A percentile compares a stretch with the other conserved stretches of the same genome.
These are phyloP conservation scores for Aegilops speltoides DNA, from an alignment of 176 grass and related monocot species.

Conservation along the genomic window DNA sequence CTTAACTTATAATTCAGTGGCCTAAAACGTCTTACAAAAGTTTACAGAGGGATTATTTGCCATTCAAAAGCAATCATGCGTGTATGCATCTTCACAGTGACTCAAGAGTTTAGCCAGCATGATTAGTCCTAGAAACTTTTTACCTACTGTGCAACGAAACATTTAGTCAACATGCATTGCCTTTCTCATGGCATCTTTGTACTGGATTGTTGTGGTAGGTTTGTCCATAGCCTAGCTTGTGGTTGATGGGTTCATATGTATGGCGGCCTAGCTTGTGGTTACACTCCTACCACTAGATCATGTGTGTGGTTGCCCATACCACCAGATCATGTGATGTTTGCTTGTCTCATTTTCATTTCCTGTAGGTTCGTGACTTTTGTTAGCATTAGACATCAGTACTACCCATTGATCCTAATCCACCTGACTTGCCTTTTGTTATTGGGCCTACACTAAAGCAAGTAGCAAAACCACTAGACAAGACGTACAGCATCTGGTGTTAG, in stretches of 20 bases:
- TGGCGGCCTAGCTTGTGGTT: conserved; percentile 1
- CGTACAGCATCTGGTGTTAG: conserved; percentile 30
- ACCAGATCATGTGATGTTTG: conserved; percentile 16
- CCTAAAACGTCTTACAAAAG: too few species aligned
- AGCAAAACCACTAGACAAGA: conserved; percentile 47
- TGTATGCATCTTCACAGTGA: not conserved
- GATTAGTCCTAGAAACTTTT: not conserved
- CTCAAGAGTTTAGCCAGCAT: not conserved
- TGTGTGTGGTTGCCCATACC: conserved; percentile 14
- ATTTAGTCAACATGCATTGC: conserved; percentile 6
- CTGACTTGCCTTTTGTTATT: conserved; percentile 41
- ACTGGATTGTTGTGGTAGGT: not conserved
- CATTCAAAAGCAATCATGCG: not conserved
- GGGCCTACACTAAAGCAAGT: conserved; percentile 45
- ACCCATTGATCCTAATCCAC: conserved; percentile 48
- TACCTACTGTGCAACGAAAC: not conserved
- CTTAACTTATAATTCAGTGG: too few species aligned
- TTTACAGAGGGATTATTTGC: not conserved
- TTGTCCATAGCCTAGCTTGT: conserved; percentile 10
- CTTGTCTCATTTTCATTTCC: conserved; percentile 18
- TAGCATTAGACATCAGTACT: conserved; percentile 36
- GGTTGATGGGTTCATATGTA: not conserved
- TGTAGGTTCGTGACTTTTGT: conserved; percentile 45
- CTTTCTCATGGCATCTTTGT: conserved; percentile 15
- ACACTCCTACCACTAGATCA: not conserved